phyloP scores from a whole-genome alignment of 2,329 filamentous ascomycete genomes.

The Onygenales sp. region DNA sequence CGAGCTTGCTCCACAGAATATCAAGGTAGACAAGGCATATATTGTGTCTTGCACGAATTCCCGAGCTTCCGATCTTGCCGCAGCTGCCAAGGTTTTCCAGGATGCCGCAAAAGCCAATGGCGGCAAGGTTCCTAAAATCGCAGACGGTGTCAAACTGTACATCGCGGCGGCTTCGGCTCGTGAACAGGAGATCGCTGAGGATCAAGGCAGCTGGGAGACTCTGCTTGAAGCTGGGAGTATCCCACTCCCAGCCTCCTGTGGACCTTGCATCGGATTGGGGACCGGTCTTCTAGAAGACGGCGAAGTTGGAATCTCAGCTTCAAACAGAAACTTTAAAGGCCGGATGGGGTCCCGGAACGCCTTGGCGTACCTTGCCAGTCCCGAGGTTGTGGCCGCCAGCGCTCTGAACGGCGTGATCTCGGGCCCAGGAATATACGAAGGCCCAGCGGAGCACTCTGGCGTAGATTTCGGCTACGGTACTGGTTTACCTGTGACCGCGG shows the following conservation, averaged over 20 bases:
- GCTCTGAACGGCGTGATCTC: slow-evolving; percentile 50
- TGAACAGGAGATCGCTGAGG: slow-evolving; percentile 71
- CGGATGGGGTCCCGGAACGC: slow-evolving; percentile 75
- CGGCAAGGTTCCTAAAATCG: slow-evolving; percentile 59
- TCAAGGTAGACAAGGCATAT: slow-evolving; percentile 75
- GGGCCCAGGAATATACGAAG: slow-evolving; percentile 69
- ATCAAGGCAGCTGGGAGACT: slow-evolving; percentile 74
- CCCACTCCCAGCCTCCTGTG: slow-evolving; percentile 63
- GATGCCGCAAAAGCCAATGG: slow-evolving; percentile 56
- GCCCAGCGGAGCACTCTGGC: slow-evolving; percentile 55
- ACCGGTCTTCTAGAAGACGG: slow-evolving; percentile 69
- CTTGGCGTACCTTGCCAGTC: slow-evolving; percentile 76
- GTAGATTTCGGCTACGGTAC: slow-evolving; percentile 61
- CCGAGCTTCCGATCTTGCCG: slow-evolving; percentile 67
- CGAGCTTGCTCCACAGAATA: slow-evolving; percentile 63
- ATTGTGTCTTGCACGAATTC: slow-evolving; percentile 86
- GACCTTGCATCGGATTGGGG: slow-evolving; percentile 77
- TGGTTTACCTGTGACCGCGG: slow-evolving; percentile 35
- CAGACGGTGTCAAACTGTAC: slow-evolving; percentile 72
- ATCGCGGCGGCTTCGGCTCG: slow-evolving; percentile 74
- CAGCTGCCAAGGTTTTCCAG: slow-evolving; percentile 76
- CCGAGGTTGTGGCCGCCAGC: slow-evolving; percentile 86
- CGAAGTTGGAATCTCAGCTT: slow-evolving; percentile 77
- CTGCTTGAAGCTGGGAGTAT: slow-evolving; percentile 72
- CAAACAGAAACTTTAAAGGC: slow-evolving; percentile 85